Conservation (phyloP, 177 flowering plant genomes). For the Vitis hybrid region DNA sequence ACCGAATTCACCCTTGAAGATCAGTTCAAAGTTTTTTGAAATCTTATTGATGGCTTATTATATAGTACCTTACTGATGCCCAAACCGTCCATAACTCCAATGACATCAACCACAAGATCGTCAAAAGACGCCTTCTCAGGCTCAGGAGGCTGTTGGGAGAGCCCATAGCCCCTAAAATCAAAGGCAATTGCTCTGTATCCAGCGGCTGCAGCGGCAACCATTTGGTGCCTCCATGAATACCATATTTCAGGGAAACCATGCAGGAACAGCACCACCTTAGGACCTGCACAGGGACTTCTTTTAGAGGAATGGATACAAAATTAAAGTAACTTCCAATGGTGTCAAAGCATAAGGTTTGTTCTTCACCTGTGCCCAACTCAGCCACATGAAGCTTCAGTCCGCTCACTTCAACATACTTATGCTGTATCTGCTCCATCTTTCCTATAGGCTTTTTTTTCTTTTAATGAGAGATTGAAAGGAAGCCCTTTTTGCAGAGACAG, state of each 20-base stretch:
- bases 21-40: not conserved
- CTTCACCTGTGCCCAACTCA: constrained; percentile 30
- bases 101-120: constrained; percentile 36
- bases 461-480: not conserved
- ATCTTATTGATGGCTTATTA: too few species aligned
- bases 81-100: constrained; percentile 32
- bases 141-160: constrained; percentile 41
- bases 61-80: constrained; percentile 36
- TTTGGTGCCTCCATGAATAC: constrained; percentile 63
- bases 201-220: constrained; percentile 40
- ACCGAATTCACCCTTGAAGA: not conserved
- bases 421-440: constrained; percentile 32
- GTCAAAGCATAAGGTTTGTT: not conserved
- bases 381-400: constrained; percentile 41
- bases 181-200: constrained; percentile 49
- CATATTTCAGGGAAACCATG: constrained; percentile 67
- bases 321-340: not conserved
- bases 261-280: constrained; percentile 38
- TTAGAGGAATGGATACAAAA: not conserved
- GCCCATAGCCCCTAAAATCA: constrained; percentile 56
- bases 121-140: constrained; percentile 33
- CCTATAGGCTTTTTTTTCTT: too few species aligned
- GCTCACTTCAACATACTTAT: constrained; percentile 25
- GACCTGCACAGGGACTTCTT: constrained; percentile 20
- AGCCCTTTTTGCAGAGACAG: not conserved